A percentile compares a stretch with the other conserved stretches of the same genome.
phyloP scores from a whole-genome alignment of 1,284 basidiomycete genomes.

The Ceratorhiza oryzae-sativae region DNA sequence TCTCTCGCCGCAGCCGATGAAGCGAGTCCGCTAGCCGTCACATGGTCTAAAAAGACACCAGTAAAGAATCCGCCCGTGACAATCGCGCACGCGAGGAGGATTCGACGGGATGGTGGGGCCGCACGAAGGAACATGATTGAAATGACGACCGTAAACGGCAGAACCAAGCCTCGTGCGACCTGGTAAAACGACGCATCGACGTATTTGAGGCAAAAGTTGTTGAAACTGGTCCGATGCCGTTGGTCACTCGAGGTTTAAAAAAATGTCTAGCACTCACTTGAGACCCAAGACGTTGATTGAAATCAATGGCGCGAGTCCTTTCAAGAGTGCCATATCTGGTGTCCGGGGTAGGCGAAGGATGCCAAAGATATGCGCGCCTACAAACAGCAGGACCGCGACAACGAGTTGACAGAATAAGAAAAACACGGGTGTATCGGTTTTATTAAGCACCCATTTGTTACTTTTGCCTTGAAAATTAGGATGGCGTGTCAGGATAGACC shows the following conservation, averaged over 20 bases:
- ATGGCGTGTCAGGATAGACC: conserved; percentile 38
- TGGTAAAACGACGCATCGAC: conserved; percentile 93
- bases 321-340: conserved; percentile 63
- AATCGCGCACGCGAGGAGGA: conserved; percentile 72
- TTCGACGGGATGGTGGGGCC: conserved; percentile 71
- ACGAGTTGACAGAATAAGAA: conserved; percentile 82
- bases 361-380: conserved; percentile 65
- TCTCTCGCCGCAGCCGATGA: neutral
- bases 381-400: conserved; percentile 79
- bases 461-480: conserved; percentile 51
- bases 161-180: conserved; percentile 83
- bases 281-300: conserved; percentile 78
- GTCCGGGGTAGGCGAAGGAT: conserved; percentile 48
- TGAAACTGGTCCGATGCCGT: conserved; percentile 63
- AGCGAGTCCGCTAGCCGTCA: conserved; percentile 54
- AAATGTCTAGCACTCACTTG: conserved; percentile 58
- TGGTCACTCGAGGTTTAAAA: neutral
- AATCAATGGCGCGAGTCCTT: conserved; percentile 76
- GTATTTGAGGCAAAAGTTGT: conserved; percentile 89
- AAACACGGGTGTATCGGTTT: conserved; percentile 75
- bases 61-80: conserved; percentile 86
- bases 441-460: conserved; percentile 81
- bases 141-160: conserved; percentile 84
- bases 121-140: conserved; percentile 73
- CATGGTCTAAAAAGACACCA: conserved; percentile 80